Conservation (phyloP, 2,329 filamentous ascomycete species). For the Ophiognomonia clavigignenti-juglandacearum region DNA sequence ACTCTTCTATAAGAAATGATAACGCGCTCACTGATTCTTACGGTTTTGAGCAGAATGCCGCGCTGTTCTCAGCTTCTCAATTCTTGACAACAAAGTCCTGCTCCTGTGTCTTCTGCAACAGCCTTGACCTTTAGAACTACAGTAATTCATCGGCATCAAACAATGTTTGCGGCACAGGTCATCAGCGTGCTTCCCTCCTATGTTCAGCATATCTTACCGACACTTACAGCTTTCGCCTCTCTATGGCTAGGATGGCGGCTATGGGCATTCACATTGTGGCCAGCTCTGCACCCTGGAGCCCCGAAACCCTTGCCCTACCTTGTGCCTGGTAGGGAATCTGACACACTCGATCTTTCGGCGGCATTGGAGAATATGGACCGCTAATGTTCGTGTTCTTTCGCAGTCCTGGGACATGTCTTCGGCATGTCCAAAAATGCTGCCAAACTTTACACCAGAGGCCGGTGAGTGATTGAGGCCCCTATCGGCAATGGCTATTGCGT, state of each 20-base stretch:
- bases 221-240: not conserved
- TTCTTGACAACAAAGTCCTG: no score
- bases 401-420: conserved; percentile 1
- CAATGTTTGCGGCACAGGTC: not conserved
- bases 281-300: not conserved
- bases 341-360: not conserved
- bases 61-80: no score
- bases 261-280: not conserved
- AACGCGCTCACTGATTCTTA: no score
- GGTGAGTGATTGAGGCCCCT: not conserved
- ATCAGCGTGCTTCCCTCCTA: not conserved
- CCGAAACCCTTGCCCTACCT: not conserved
- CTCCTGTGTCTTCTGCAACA: no score
- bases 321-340: not conserved
- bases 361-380: not conserved
- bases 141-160: no score
- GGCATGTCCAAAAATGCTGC: conserved; percentile 1
- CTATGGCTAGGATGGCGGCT: not conserved
- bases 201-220: not conserved
- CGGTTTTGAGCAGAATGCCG: no score
- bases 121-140: no score
- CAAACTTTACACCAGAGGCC: not conserved
- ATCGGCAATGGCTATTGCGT: not conserved
- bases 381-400: not conserved
- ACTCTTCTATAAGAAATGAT: no score